Evolutionary conservation across 176 grass and related monocot genomes (phyloP).

Genomic region (Secale cereale): DNA sequence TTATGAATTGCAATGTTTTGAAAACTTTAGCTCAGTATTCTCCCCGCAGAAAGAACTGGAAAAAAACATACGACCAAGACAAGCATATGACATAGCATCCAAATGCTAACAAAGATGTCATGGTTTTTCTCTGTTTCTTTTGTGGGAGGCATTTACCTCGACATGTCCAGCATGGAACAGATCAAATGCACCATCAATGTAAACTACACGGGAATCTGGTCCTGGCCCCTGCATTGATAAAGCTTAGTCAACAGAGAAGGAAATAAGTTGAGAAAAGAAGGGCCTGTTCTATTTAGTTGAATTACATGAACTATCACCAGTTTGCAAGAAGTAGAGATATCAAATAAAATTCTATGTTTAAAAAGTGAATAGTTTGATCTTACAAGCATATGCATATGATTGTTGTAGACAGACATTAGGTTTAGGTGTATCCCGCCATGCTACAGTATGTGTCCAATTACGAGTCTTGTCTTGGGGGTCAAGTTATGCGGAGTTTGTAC

Average conservation of each 20-base stretch:
- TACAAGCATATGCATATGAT: background rate
- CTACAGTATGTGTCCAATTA: background rate
- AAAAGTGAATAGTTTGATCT: background rate
- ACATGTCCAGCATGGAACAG: conserved; percentile 97
- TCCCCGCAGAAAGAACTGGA: background rate
- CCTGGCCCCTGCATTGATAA: conserved; percentile 65
- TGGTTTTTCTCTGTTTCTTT: background rate
- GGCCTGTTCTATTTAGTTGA: conserved; percentile 6
- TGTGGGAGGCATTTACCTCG: conserved; percentile 52
- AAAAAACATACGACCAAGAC: background rate
- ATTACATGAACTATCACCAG: background rate
- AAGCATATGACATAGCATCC: background rate
- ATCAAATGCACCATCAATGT: conserved; percentile 97
- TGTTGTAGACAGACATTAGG: background rate
- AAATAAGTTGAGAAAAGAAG: conserved; percentile 9
- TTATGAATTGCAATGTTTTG: conserved; percentile 8
- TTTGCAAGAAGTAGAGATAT: background rate
- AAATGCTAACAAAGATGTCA: background rate
- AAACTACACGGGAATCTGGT: conserved; percentile 85
- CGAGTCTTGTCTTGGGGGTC: background rate
- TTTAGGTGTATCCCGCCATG: background rate
- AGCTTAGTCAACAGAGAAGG: conserved; percentile 28
- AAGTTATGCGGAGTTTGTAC: background rate
- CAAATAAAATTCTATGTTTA: background rate
- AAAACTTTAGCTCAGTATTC: background rate